A percentile compares a stretch with the other conserved stretches of the same genome.
phyloP scores from a whole-genome alignment of 129 eudicot species.

The Chrysanthemum makinoi region DNA sequence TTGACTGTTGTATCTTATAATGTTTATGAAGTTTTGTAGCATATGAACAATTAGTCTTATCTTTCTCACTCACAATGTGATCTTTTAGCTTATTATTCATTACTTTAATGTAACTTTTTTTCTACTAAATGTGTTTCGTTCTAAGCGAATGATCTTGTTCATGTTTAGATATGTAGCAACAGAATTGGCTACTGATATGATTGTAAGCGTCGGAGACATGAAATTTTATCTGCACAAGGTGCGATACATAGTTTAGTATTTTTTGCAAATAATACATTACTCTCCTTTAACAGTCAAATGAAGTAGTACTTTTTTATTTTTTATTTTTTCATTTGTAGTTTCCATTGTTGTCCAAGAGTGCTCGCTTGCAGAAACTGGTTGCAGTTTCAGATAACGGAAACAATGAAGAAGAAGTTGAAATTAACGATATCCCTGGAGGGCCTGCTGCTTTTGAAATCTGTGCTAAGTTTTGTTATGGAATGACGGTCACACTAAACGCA shows the following conservation, averaged over 20 bases:
- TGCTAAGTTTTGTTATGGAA: conserved; percentile 81
- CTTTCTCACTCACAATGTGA: conserved; percentile 6
- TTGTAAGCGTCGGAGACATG: conserved; percentile 62
- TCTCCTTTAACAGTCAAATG: conserved; percentile 9
- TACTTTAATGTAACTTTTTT: background rate
- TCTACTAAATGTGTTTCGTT: conserved; percentile 1
- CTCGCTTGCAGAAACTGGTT: conserved; percentile 62
- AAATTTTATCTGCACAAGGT: conserved; percentile 92
- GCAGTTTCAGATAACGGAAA: conserved; percentile 48
- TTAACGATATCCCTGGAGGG: conserved; percentile 76
- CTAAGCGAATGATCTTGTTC: conserved; percentile 5
- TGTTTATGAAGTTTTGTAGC: conserved; percentile 11
- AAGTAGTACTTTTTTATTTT: background rate
- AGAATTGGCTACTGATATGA: conserved; percentile 69
- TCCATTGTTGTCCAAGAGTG: conserved; percentile 83
- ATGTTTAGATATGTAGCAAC: conserved; percentile 69
- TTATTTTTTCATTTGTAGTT: conserved; percentile 42
- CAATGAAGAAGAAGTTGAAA: conserved; percentile 47
- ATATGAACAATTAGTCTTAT: conserved; percentile 6
- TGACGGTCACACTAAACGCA: conserved; percentile 83
- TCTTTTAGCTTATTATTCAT: conserved; percentile 1
- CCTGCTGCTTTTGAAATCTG: conserved; percentile 80
- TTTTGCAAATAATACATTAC: background rate
- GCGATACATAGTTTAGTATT: conserved; percentile 7
- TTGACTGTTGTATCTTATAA: background rate